Conservation (phyloP, 148 eudicot species). For the Cornus controversa region DNA sequence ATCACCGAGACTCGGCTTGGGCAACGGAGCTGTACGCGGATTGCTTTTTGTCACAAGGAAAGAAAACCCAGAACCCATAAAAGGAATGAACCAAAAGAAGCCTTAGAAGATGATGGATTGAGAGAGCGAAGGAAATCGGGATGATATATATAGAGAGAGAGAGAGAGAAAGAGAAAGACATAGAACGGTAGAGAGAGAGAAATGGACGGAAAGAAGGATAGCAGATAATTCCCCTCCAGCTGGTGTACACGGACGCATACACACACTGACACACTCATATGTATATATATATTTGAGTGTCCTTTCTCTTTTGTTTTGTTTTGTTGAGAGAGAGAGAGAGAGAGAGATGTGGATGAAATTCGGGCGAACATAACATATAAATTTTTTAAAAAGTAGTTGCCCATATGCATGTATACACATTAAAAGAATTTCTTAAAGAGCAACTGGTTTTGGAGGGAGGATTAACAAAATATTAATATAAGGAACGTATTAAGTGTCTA, state of each 20-base stretch:
- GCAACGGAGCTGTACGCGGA: conserved; percentile 13
- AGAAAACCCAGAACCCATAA: conserved; percentile 57
- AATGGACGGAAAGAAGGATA: neutral
- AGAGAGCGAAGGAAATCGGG: neutral
- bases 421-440: too few relatives aligned
- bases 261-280: too few relatives aligned
- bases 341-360: too few relatives aligned
- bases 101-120: neutral
- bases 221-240: neutral
- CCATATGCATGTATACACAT: too few relatives aligned
- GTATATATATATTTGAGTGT: neutral
- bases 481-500: too few relatives aligned
- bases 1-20: conserved; percentile 57
- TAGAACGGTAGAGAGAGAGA: neutral
- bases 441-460: too few relatives aligned
- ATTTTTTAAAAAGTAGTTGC: too few relatives aligned
- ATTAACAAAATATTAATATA: too few relatives aligned
- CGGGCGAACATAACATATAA: too few relatives aligned
- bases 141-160: too few relatives aligned
- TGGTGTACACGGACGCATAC: neutral
- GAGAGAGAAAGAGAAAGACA: too few relatives aligned
- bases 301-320: neutral
- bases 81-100: neutral
- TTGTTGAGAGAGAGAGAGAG: too few relatives aligned
- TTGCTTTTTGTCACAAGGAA: neutral